These are phyloP conservation scores for Aspergillus avenaceus DNA, from an alignment of 495 filamentous ascomycete genomes.

Conservation along the genomic window DNA sequence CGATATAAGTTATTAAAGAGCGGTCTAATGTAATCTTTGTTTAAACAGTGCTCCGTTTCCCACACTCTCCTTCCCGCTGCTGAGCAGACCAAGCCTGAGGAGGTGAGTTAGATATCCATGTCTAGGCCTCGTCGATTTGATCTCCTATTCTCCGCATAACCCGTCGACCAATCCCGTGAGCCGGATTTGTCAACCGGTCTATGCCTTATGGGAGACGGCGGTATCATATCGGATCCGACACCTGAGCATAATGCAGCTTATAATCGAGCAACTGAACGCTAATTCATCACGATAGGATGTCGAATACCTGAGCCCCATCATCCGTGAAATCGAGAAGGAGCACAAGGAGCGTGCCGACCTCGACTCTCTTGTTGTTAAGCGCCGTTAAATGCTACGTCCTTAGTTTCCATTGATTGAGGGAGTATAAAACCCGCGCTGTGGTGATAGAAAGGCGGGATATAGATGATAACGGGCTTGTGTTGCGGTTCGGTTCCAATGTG, in stretches of 20 bases:
- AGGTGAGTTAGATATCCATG: constrained; percentile 46
- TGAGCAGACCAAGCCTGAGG: constrained; percentile 74
- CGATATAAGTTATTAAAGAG: background rate
- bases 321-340: constrained; percentile 80
- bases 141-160: constrained; percentile 22
- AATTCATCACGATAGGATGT: constrained; percentile 54
- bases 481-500: constrained; percentile 17
- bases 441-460: constrained; percentile 25
- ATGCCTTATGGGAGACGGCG: constrained; percentile 9
- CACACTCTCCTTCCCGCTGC: constrained; percentile 80
- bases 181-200: constrained; percentile 38
- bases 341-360: constrained; percentile 74
- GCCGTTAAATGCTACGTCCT: constrained; percentile 24
- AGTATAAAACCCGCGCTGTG: constrained; percentile 16
- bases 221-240: background rate
- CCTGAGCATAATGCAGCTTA: too few relatives aligned
- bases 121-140: constrained; percentile 11
- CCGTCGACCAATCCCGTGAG: constrained; percentile 39
- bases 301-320: constrained; percentile 74
- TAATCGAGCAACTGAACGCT: constrained; percentile 10
- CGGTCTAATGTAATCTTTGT: background rate
- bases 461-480: constrained; percentile 15
- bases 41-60: constrained; percentile 64
- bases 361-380: constrained; percentile 71
- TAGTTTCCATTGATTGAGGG: constrained; percentile 19